These are phyloP conservation scores for Alopecurus myosuroides DNA, from an alignment of 176 grass and related monocot species.

Conservation along the genomic window DNA sequence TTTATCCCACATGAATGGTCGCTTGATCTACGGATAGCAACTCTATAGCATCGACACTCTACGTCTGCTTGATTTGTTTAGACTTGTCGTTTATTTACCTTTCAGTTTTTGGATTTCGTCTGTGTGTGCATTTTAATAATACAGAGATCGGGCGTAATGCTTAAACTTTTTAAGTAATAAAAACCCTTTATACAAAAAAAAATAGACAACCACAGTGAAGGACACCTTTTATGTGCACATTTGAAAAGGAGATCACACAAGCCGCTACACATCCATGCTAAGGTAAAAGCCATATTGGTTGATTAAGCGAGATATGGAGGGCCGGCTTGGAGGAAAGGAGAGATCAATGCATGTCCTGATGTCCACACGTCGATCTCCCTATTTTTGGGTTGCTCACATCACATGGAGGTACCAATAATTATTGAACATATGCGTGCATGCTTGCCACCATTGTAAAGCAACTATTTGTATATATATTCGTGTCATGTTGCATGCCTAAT, in stretches of 20 bases:
- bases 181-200: too few species aligned
- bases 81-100: too few species aligned
- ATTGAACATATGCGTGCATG: conserved; percentile 1
- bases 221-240: conserved; percentile 3
- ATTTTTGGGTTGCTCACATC: not conserved
- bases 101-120: too few species aligned
- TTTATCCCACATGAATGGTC: too few species aligned
- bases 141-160: too few species aligned
- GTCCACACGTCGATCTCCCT: not conserved
- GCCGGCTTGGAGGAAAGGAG: not conserved
- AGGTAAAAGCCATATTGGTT: not conserved
- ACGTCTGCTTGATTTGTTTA: too few species aligned
- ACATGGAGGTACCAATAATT: conserved; percentile 21
- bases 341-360: not conserved
- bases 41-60: too few species aligned
- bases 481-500: not conserved
- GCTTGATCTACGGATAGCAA: too few species aligned
- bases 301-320: not conserved
- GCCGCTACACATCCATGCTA: not conserved
- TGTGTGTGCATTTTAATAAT: too few species aligned
- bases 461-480: not conserved
- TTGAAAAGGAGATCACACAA: conserved; percentile 5
- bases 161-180: too few species aligned
- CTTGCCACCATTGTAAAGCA: conserved; percentile 28
- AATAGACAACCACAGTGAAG: not conserved